Conservation (phyloP, 2,329 filamentous ascomycete genomes). For the Claviceps paspali region DNA sequence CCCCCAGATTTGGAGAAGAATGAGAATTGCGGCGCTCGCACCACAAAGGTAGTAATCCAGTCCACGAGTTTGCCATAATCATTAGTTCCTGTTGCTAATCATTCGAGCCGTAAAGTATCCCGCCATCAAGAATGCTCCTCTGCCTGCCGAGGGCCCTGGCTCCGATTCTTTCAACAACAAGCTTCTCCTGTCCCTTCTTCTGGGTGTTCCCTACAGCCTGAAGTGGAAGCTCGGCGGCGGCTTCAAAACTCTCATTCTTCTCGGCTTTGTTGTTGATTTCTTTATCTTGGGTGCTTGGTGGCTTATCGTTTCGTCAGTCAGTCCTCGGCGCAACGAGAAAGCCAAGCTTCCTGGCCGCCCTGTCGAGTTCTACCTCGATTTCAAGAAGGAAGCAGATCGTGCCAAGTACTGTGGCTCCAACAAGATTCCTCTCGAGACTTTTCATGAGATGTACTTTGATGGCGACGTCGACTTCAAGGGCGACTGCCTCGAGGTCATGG, state of each 20-base stretch:
- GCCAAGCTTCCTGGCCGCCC: conserved; percentile 71
- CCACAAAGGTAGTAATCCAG: conserved; percentile 23
- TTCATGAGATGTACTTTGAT: conserved; percentile 96
- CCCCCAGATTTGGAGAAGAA: conserved; percentile 48
- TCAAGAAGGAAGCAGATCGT: conserved; percentile 49
- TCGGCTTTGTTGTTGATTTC: conserved; percentile 60
- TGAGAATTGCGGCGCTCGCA: conserved; percentile 41
- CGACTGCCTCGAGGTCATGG: conserved; percentile 74
- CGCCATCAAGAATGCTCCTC: conserved; percentile 87
- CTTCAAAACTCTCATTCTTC: conserved; percentile 80
- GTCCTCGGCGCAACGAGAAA: conserved; percentile 87
- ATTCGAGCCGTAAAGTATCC: conserved; percentile 11
- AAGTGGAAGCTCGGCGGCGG: conserved; percentile 76
- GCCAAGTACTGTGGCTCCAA: conserved; percentile 59
- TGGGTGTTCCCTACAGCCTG: conserved; percentile 61
- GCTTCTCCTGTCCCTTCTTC: conserved; percentile 54
- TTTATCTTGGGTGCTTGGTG: conserved; percentile 75
- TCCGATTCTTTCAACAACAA: conserved; percentile 78
- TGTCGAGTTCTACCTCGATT: conserved; percentile 79
- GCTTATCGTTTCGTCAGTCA: conserved; percentile 64
- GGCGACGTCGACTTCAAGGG: conserved; percentile 92
- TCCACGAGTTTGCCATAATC: not conserved
- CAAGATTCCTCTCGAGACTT: conserved; percentile 83
- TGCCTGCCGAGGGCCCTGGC: conserved; percentile 77
- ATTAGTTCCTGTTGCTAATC: not conserved